Percentiles rank a stretch among this genome's conserved stretches.
phyloP scores from a whole-genome alignment of 495 filamentous ascomycete species.

The Aspergillus bridgeri region DNA sequence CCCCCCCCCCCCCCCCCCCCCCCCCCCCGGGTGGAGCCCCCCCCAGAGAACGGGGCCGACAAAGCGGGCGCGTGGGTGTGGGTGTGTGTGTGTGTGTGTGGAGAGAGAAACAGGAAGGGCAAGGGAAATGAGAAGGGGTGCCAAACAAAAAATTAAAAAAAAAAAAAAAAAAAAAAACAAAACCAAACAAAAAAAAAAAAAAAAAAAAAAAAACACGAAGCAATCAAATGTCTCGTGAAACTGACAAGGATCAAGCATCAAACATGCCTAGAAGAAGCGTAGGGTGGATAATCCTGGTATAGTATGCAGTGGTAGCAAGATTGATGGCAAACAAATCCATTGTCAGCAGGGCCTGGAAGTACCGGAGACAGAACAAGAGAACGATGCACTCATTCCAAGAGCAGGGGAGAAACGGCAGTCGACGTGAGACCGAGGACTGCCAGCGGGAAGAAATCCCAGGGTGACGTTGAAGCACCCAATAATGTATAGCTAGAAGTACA shows the following conservation, averaged over 20 bases:
- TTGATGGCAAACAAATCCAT: neutral
- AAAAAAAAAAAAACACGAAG: constrained; percentile 1
- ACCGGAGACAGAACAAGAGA: constrained; percentile 1
- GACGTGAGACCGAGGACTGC: neutral
- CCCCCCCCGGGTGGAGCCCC: no score
- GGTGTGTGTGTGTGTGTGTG: no score
- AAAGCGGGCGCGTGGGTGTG: no score
- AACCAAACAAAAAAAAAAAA: neutral
- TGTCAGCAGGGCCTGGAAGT: neutral
- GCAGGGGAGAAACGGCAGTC: neutral
- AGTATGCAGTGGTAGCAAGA: neutral
- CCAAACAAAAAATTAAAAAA: no score
- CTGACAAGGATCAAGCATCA: constrained; percentile 17
- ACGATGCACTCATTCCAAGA: no score
- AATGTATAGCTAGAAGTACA: no score
- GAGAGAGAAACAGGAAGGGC: no score
- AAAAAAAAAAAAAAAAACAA: constrained; percentile 3
- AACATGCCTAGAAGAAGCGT: neutral
- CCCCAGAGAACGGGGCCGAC: no score
- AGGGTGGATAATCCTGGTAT: neutral
- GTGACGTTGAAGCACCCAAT: no score
- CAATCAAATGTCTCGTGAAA: constrained; percentile 9
- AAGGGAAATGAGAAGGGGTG: no score
- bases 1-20: no score
- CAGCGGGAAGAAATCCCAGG: neutral